Conservation (phyloP, 129 eudicot genomes). For the Arctium minus region DNA sequence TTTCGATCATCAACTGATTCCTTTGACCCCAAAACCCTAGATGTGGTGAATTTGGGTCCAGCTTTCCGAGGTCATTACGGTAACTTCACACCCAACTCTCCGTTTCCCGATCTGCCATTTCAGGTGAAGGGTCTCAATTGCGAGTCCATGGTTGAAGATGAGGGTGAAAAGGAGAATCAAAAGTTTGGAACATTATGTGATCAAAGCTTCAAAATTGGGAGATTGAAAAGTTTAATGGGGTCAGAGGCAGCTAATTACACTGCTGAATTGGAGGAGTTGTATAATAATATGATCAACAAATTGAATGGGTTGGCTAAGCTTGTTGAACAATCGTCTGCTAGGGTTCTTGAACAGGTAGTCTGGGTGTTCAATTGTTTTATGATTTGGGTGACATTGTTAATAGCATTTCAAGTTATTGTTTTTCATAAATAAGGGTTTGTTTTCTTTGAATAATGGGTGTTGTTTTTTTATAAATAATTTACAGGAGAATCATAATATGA, state of each 20-base stretch:
- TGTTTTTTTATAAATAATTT: not conserved
- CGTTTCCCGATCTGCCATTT: slow-evolving; percentile 54
- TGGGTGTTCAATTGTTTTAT: not conserved
- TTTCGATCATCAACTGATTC: slow-evolving; percentile 25
- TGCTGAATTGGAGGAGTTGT: slow-evolving; percentile 69
- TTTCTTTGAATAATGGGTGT: not conserved
- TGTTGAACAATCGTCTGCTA: slow-evolving; percentile 72
- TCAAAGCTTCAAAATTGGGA: slow-evolving; percentile 55
- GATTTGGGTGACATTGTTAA: too few species aligned
- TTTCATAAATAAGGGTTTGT: not conserved
- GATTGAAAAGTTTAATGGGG: slow-evolving; percentile 57
- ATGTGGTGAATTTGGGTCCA: slow-evolving; percentile 76
- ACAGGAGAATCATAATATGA: slow-evolving; percentile 74
- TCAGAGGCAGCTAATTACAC: slow-evolving; percentile 49
- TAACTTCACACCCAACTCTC: slow-evolving; percentile 49
- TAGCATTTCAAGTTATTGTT: not conserved
- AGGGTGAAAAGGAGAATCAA: slow-evolving; percentile 36
- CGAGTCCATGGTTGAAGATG: slow-evolving; percentile 60
- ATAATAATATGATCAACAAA: slow-evolving; percentile 74
- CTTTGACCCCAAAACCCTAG: slow-evolving; percentile 55
- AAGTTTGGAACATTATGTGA: slow-evolving; percentile 48
- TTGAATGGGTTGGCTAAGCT: slow-evolving; percentile 52
- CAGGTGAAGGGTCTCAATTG: slow-evolving; percentile 27
- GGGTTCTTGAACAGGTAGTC: slow-evolving; percentile 74
- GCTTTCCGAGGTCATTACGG: slow-evolving; percentile 73